These are phyloP conservation scores for Zizania latifolia DNA, from an alignment of 176 grass and related monocot genomes.

Conservation along the genomic window DNA sequence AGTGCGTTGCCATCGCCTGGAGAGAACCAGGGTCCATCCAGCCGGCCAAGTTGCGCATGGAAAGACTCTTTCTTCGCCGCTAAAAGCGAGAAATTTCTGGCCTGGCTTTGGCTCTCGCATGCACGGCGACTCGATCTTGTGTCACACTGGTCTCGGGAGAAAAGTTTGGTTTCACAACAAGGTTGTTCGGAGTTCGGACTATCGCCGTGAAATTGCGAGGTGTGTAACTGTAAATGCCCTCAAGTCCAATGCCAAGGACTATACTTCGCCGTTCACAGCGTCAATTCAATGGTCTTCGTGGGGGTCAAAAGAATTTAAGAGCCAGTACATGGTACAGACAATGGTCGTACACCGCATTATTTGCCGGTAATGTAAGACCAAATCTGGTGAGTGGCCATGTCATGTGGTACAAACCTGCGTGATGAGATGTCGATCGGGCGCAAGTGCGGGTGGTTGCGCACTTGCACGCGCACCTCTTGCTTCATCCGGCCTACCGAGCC, in stretches of 20 bases:
- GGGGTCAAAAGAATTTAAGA: background rate
- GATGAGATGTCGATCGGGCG: background rate
- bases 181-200: background rate
- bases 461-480: too few relatives aligned
- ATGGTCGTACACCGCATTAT: background rate
- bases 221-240: too few relatives aligned
- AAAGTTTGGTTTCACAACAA: background rate
- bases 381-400: conserved; percentile 16
- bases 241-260: too few relatives aligned
- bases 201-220: too few relatives aligned
- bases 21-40: conserved; percentile 7
- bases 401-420: too few relatives aligned
- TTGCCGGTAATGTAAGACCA: background rate
- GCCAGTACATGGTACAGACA: background rate
- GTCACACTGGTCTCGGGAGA: background rate
- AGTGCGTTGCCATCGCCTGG: conserved; percentile 20
- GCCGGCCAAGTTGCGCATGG: conserved; percentile 18
- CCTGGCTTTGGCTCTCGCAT: conserved; percentile 2
- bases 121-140: background rate
- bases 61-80: conserved; percentile 37
- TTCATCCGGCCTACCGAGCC: too few relatives aligned
- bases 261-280: too few relatives aligned
- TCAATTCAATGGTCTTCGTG: background rate
- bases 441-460: conserved; percentile 35
- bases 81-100: conserved; percentile 34